Conservation (phyloP, 2,329 filamentous ascomycete species). For the Pseudogymnoascus sp. region DNA sequence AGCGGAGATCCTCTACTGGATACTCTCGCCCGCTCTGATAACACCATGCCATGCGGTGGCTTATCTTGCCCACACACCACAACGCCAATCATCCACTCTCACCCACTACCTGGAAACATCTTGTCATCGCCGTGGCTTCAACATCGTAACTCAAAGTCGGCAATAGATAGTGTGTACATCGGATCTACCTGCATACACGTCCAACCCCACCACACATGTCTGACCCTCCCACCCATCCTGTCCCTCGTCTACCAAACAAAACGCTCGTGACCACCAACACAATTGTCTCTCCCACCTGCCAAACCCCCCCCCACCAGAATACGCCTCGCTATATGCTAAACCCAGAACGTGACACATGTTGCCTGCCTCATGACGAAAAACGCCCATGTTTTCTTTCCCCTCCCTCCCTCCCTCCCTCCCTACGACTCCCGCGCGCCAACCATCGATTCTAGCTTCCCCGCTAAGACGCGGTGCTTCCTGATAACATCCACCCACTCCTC, state of each 20-base stretch:
- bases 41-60: not conserved
- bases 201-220: not conserved
- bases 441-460: slow-evolving; percentile 66
- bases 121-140: not conserved
- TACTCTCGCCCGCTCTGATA: not conserved
- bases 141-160: not conserved
- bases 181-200: not conserved
- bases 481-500: slow-evolving; percentile 81
- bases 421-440: slow-evolving; percentile 36
- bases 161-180: not conserved
- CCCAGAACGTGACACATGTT: not conserved
- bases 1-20: not conserved
- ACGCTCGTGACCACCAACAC: not conserved
- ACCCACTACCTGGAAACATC: not conserved
- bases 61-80: not conserved
- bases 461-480: slow-evolving; percentile 76
- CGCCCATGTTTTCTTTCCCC: not conserved
- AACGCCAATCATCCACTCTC: not conserved
- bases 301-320: not conserved
- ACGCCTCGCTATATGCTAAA: slow-evolving; percentile 3
- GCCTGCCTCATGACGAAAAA: not conserved
- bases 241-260: not conserved
- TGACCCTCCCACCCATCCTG: not conserved
- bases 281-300: not conserved
- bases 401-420: not conserved